These are phyloP conservation scores for Termitomyces sp. DNA, from an alignment of 1,284 basidiomycete genomes.

Conservation along the genomic window DNA sequence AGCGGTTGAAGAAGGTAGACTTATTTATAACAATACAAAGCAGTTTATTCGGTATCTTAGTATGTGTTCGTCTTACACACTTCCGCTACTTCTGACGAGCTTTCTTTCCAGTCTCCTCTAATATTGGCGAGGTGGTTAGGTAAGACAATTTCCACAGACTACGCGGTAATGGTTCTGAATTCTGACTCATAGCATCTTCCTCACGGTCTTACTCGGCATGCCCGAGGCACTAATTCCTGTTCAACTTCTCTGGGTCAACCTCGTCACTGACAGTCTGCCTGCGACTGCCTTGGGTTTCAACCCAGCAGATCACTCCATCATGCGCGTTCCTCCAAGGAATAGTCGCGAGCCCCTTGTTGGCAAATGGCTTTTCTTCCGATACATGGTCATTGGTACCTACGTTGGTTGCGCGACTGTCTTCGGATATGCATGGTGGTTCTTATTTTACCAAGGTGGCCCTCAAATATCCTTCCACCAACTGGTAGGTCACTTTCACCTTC, in stretches of 20 bases:
- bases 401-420: conserved; percentile 95
- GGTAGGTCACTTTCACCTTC: conserved; percentile 51
- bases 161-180: neutral
- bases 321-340: conserved; percentile 87
- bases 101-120: conserved; percentile 78
- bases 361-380: conserved; percentile 93
- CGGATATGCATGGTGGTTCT: conserved; percentile 99
- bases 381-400: conserved; percentile 89
- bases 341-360: conserved; percentile 88
- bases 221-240: conserved; percentile 98
- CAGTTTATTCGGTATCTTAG: conserved; percentile 93
- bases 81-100: conserved; percentile 25
- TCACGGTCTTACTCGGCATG: conserved; percentile 96
- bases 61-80: conserved; percentile 33
- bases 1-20: conserved; percentile 94
- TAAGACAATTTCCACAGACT: conserved; percentile 21
- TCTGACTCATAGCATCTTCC: conserved; percentile 68
- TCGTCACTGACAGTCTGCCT: conserved; percentile 93
- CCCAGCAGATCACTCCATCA: conserved; percentile 93
- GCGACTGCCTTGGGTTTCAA: conserved; percentile 99
- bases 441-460: conserved; percentile 85
- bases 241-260: conserved; percentile 96
- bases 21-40: conserved; percentile 99
- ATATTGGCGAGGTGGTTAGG: conserved; percentile 97
- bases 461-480: conserved; percentile 92